Evolutionary conservation across 2,329 filamentous ascomycete species (phyloP).

Genomic region (Penicillium hordei): DNA sequence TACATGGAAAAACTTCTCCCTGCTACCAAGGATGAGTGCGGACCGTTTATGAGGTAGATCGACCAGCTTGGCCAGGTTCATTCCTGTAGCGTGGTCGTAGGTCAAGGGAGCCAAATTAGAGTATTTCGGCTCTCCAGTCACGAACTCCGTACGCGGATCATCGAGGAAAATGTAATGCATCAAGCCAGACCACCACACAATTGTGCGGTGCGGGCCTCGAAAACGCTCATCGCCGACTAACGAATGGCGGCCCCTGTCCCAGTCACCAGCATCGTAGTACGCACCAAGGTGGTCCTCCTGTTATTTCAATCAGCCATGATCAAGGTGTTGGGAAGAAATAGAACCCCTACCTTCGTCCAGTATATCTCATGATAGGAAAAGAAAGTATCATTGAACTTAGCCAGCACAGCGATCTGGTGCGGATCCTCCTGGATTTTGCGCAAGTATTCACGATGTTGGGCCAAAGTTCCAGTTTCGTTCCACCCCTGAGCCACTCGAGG

Average conservation of each 20-base stretch:
- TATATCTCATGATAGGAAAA: slow-evolving; percentile 81
- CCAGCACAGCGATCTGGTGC: slow-evolving; percentile 68
- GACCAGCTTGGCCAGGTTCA: slow-evolving; percentile 6
- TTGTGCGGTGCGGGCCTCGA: slow-evolving; percentile 6
- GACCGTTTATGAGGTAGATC: slow-evolving; percentile 7
- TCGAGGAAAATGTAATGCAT: slow-evolving; percentile 11
- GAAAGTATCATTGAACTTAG: slow-evolving; percentile 65
- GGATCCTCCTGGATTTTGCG: slow-evolving; percentile 66
- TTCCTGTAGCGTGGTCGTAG: slow-evolving; percentile 8
- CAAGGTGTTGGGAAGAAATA: too few relatives aligned
- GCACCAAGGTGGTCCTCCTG: slow-evolving; percentile 10
- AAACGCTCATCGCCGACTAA: slow-evolving; percentile 6
- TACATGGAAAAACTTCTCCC: slow-evolving; percentile 8
- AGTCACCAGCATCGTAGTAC: slow-evolving; percentile 9
- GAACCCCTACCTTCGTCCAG: slow-evolving; percentile 61
- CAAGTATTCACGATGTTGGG: slow-evolving; percentile 62
- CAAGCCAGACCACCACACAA: slow-evolving; percentile 7
- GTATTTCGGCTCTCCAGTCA: slow-evolving; percentile 10
- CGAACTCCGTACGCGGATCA: slow-evolving; percentile 2
- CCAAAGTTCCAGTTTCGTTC: slow-evolving; percentile 73
- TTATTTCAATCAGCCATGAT: background rate
- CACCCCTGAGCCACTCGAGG: slow-evolving; percentile 75
- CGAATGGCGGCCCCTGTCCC: slow-evolving; percentile 9
- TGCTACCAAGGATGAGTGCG: slow-evolving; percentile 7
- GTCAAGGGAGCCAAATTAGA: slow-evolving; percentile 6